Percentiles rank a stretch among this genome's conserved stretches.
Evolutionary conservation across 495 filamentous ascomycete species (phyloP).

Genomic region (Aspergillus olivimuriae): DNA sequence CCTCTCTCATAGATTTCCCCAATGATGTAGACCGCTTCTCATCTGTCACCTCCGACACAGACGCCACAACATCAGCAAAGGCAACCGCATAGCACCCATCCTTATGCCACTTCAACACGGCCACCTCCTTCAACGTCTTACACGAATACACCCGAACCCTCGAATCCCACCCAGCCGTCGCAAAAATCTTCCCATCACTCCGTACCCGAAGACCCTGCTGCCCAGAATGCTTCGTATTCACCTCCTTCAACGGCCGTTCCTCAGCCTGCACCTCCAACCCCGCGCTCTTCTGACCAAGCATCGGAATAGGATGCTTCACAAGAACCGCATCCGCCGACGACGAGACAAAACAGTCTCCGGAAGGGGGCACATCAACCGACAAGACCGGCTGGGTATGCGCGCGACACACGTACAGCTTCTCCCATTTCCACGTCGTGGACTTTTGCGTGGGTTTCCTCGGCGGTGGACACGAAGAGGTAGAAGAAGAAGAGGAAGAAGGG

Average conservation of each 20-base stretch:
- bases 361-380: slow-evolving; percentile 61
- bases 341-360: slow-evolving; percentile 60
- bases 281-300: too few relatives aligned
- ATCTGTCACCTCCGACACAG: neutral
- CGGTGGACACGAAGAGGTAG: too few relatives aligned
- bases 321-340: slow-evolving; percentile 74
- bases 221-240: slow-evolving; percentile 81
- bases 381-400: slow-evolving; percentile 81
- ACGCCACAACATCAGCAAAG: slow-evolving; percentile 49
- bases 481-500: too few relatives aligned
- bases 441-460: slow-evolving; percentile 3
- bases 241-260: slow-evolving; percentile 44
- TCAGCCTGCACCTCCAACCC: too few relatives aligned
- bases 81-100: slow-evolving; percentile 82
- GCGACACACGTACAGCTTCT: slow-evolving; percentile 56
- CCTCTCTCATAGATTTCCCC: neutral
- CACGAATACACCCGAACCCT: slow-evolving; percentile 72
- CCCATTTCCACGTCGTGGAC: slow-evolving; percentile 47
- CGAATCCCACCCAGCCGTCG: slow-evolving; percentile 90
- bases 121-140: slow-evolving; percentile 79
- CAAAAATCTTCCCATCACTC: slow-evolving; percentile 75
- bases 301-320: slow-evolving; percentile 55
- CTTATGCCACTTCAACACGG: slow-evolving; percentile 93
- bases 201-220: slow-evolving; percentile 79
- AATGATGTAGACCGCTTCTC: too few relatives aligned